Evolutionary conservation across 805 yeast species (phyloP).

Genomic region (Kuraishia hungarica): DNA sequence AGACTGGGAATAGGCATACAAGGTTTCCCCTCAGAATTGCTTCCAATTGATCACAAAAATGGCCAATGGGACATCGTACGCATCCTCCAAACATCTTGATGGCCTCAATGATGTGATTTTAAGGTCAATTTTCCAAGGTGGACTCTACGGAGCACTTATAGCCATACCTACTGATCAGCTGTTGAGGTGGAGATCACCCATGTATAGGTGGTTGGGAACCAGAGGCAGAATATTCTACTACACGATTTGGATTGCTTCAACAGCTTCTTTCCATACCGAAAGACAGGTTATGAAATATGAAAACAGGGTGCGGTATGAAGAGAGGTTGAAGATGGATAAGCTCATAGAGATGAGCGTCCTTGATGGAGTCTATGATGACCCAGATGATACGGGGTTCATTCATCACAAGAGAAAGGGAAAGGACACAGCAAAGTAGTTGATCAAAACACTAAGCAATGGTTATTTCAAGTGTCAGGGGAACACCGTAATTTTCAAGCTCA

Average conservation of each 20-base stretch:
- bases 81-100: neutral
- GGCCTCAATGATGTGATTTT: slow-evolving; percentile 18
- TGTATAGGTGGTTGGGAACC: slow-evolving; percentile 25
- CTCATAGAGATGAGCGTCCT: slow-evolving; percentile 23
- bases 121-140: slow-evolving; percentile 24
- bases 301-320: slow-evolving; percentile 19
- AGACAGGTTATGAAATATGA: slow-evolving; percentile 25
- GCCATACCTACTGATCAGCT: slow-evolving; percentile 27
- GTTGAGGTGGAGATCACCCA: slow-evolving; percentile 27
- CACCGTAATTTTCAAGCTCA: too few species aligned
- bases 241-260: slow-evolving; percentile 26
- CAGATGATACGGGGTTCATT: slow-evolving; percentile 15
- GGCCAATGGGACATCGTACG: neutral
- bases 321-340: slow-evolving; percentile 20
- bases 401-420: slow-evolving; percentile 1
- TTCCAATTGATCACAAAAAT: neutral
- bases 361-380: slow-evolving; percentile 20
- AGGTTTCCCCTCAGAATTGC: too few species aligned
- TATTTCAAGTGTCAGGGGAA: too few species aligned
- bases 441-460: too few species aligned
- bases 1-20: too few species aligned
- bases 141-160: slow-evolving; percentile 26
- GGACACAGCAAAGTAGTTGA: neutral
- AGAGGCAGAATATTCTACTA: slow-evolving; percentile 27
- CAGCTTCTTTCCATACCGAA: slow-evolving; percentile 27